Evolutionary conservation across 805 yeast species (phyloP).

Genomic region (Jamesozyma rosinii): DNA sequence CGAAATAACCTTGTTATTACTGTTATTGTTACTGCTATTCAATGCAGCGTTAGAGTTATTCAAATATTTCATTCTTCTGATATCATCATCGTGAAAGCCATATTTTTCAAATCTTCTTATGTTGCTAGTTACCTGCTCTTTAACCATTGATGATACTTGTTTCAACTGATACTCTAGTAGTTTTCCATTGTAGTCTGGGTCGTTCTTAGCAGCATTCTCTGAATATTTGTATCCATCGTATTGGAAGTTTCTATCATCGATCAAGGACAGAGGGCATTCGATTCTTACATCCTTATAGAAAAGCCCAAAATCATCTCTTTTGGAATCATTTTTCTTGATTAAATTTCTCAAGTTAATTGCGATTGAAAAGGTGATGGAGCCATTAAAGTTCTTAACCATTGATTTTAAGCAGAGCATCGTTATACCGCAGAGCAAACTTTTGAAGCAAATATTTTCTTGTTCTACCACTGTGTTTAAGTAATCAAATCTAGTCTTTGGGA

Average conservation of each 20-base stretch:
- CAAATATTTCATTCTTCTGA: conserved; percentile 22
- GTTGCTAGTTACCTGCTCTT: conserved; percentile 10
- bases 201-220: conserved; percentile 4
- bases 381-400: conserved; percentile 12
- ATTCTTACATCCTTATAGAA: conserved; percentile 21
- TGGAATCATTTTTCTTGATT: conserved; percentile 4
- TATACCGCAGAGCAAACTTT: conserved; percentile 22
- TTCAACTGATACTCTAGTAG: conserved; percentile 21
- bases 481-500: conserved; percentile 11
- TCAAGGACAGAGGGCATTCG: conserved; percentile 20
- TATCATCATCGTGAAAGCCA: conserved; percentile 24
- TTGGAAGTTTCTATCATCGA: conserved; percentile 14
- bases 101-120: conserved; percentile 15
- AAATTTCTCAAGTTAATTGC: conserved; percentile 18
- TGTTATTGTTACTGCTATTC: conserved; percentile 3
- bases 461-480: conserved; percentile 11
- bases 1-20: conserved; percentile 14
- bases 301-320: conserved; percentile 14
- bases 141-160: conserved; percentile 15
- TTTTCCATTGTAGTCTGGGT: conserved; percentile 14
- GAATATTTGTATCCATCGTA: conserved; percentile 2
- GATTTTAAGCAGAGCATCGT: conserved; percentile 24
- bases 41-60: conserved; percentile 2
- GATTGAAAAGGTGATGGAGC: conserved; percentile 17
- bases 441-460: conserved; percentile 17